Evolutionary conservation across 805 yeast species (phyloP).

Genomic region (Allodekkera sacchari): DNA sequence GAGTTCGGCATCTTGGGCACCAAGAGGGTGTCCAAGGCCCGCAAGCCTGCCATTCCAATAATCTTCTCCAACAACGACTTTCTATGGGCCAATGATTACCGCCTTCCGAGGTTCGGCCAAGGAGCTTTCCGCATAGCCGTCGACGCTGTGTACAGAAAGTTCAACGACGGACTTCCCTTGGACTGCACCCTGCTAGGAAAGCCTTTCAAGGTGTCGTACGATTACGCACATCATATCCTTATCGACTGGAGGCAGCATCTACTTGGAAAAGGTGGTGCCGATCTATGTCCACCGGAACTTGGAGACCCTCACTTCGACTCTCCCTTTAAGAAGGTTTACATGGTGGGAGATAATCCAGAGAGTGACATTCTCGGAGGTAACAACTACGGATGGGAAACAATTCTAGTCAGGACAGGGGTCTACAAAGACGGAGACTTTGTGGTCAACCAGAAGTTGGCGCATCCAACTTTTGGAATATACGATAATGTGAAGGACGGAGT

Average conservation of each 20-base stretch:
- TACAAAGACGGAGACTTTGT: constrained; percentile 52
- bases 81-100: constrained; percentile 80
- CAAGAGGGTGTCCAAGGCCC: constrained; percentile 24
- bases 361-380: constrained; percentile 89
- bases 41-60: constrained; percentile 56
- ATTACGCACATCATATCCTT: constrained; percentile 70
- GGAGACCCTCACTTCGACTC: constrained; percentile 30
- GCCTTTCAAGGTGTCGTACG: constrained; percentile 72
- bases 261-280: constrained; percentile 10
- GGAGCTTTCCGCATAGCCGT: constrained; percentile 71
- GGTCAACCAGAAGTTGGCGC: constrained; percentile 21
- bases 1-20: constrained; percentile 61
- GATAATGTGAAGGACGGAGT: constrained; percentile 42
- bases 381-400: constrained; percentile 79
- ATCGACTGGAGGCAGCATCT: constrained; percentile 41
- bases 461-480: constrained; percentile 42
- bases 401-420: constrained; percentile 84
- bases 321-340: constrained; percentile 61
- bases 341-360: constrained; percentile 97
- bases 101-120: constrained; percentile 78
- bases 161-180: constrained; percentile 34
- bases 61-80: constrained; percentile 78
- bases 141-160: constrained; percentile 44
- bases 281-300: constrained; percentile 33
- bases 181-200: constrained; percentile 65